A percentile compares a stretch with the other conserved stretches of the same genome.
Conservation (phyloP, 1,139 yeast genomes). For the Protomyces arabidopsidicola region DNA sequence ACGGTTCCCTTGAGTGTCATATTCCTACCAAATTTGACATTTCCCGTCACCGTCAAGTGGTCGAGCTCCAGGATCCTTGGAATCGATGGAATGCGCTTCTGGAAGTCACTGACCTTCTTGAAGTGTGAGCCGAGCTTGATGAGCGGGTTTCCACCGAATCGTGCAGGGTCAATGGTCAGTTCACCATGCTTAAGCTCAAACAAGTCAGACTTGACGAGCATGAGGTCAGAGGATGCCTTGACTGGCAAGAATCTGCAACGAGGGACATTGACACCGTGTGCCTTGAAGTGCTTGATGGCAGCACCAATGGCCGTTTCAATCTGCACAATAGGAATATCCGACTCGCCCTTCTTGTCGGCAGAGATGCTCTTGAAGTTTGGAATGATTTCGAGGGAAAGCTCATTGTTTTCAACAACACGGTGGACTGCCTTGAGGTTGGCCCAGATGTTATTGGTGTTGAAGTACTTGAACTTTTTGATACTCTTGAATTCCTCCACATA, state of each 20-base stretch:
- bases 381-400: slow-evolving; percentile 85
- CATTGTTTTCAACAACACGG: slow-evolving; percentile 79
- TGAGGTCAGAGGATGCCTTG: slow-evolving; percentile 90
- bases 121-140: slow-evolving; percentile 94
- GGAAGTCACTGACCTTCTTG: slow-evolving; percentile 91
- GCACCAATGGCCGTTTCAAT: slow-evolving; percentile 99
- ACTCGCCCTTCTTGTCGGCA: slow-evolving; percentile 41
- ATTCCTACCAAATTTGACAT: slow-evolving; percentile 82
- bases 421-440: slow-evolving; percentile 90
- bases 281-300: slow-evolving; percentile 92
- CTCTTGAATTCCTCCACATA: slow-evolving; percentile 98
- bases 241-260: slow-evolving; percentile 97
- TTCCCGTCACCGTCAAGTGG: slow-evolving; percentile 95
- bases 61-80: slow-evolving; percentile 94
- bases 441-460: slow-evolving; percentile 98
- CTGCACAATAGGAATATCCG: slow-evolving; percentile 68
- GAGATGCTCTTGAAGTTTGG: slow-evolving; percentile 81
- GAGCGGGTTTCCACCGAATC: slow-evolving; percentile 92
- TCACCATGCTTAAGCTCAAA: slow-evolving; percentile 91
- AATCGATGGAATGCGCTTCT: slow-evolving; percentile 85
- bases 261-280: slow-evolving; percentile 98
- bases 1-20: slow-evolving; percentile 95
- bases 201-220: slow-evolving; percentile 93
- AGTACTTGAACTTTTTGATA: slow-evolving; percentile 94
- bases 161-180: slow-evolving; percentile 69